Evolutionary conservation across 257 asterid species (phyloP), one percentile per base, ranked within the genome.

Genomic region (Ilex aquifolium): DNA sequence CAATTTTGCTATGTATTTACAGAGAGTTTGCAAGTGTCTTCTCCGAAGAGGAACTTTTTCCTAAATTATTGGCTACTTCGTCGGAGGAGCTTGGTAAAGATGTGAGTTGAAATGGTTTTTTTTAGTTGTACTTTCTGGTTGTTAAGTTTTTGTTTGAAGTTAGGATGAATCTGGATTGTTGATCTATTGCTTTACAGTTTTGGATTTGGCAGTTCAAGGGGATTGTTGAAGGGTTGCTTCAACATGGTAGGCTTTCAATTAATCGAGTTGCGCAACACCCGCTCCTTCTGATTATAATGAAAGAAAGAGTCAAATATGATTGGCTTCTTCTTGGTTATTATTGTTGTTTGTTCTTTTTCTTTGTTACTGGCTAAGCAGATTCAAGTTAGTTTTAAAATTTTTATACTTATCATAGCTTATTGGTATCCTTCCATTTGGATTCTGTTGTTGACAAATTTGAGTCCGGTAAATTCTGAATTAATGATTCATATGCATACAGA

Each of bases 241-340:
- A 92, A 75, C 99, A 92, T 31, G 99, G 97, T 39, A 83, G 99
- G 80, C 95, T 89, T 65, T 80, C 97, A 0, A 48, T 83, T 51
- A 69, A 76, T 68, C 87, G 83, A 76, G 82, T 89, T 44, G 69
- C 85, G 61, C 27, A 21, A 21, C 27, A 21, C 27, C 27, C 27
- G 1, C 1, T 21, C 27, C 27, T 21, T 21, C 27, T 21, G 27
- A 21, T 21, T 21, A 21, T 21, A 21, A 21, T 21, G 27, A 21
- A 21, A 21, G 27, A 21, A 21, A 21, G 27, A 21, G 27, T 21
- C 1, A 21, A 21, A 21, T 21, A 21, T 21, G 27, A 21, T 21
- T 21, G 27, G 27, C 1, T 21, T 21, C 27, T 21, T 21, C 27
- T 21, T 21, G 27, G 27, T 21, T 21, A 21, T 21, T 21, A 21